Percentiles rank a stretch among this genome's conserved stretches.
These are phyloP conservation scores for Fusarium liriodendri DNA, from an alignment of 2,329 filamentous ascomycete genomes.

Conservation along the genomic window DNA sequence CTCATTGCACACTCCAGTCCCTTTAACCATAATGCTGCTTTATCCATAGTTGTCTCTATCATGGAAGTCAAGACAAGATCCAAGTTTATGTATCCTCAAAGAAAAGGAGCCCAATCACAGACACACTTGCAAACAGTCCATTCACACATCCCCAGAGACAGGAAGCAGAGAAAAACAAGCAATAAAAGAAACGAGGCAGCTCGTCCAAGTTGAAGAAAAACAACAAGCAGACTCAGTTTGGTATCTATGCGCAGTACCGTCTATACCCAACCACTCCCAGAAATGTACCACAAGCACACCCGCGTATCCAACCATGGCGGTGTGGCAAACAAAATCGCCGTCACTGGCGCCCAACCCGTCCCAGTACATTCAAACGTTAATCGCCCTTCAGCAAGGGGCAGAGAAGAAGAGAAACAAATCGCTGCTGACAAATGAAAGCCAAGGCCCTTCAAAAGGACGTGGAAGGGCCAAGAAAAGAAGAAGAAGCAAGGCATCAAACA, in stretches of 20 bases:
- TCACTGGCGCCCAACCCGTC: conserved; percentile 24
- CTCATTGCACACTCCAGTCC: not conserved
- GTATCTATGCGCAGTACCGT: conserved; percentile 46
- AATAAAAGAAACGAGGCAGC: not conserved
- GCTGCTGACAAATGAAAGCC: conserved; percentile 24
- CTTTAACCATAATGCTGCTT: not conserved
- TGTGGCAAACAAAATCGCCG: conserved; percentile 26
- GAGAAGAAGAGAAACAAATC: conserved; percentile 8
- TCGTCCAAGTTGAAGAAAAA: conserved; percentile 4
- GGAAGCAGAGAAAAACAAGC: not conserved
- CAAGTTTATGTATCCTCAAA: not conserved
- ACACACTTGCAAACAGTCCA: not conserved
- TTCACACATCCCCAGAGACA: not conserved
- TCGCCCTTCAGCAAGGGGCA: not conserved
- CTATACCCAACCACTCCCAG: conserved; percentile 39
- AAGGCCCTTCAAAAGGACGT: conserved; percentile 8
- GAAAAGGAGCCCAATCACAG: not conserved
- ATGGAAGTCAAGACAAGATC: not conserved
- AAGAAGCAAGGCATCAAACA: conserved; percentile 18
- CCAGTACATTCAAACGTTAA: conserved; percentile 20
- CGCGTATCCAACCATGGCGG: conserved; percentile 14
- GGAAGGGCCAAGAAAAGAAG: conserved; percentile 3
- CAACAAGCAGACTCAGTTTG: conserved; percentile 37
- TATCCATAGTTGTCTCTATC: not conserved
- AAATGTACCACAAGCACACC: conserved; percentile 22